Evolutionary conservation across 768 basidiomycete species (phyloP), one percentile per base, ranked within the genome.

Genomic region (Cyclocybe cylindracea): DNA sequence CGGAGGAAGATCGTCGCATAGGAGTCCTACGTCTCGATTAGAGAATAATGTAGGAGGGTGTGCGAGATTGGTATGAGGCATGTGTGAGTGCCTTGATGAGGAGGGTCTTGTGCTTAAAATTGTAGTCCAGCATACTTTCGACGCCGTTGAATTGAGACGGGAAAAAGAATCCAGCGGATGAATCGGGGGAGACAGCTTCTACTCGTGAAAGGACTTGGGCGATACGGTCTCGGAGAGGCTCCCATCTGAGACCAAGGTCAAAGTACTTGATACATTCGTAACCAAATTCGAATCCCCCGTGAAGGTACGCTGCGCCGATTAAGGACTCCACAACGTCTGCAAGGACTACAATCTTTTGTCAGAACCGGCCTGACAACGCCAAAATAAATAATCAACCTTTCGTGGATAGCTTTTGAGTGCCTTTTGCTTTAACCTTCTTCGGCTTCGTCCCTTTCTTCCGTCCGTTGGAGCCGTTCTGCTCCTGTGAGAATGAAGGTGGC

Each of bases 261-360:
- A 90, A 90, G 43, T 82, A 71, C 48, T 77, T 74, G 43, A 69
- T 71, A 61, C 81, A 85, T 55, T 85, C 78, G 45, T 83, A 77
- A 0, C 80, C 85, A 1, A 85, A 68, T 43, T 79, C 72, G 45
- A 87, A 82, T 7, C 84, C 78, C 0, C 88, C 87, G 53, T 86
- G 79, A 4, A 87, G 64, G 65, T 85, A 89, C 0, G 87, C 79
- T 5, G 90, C 91, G 1, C 92, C 93, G 19, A 94, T 86, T 10
- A 91, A 69, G 2, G 91, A 81, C 68, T 96, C 93, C 4, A 93
- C 78, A 4, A 93, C 86, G 55, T 95, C 93, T 1, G 90, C 90
- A 33, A 94, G 74, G 53, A 90, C 82, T 79, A 37, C 4, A 39
- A 40, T 24, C 3, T 24, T 24, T 24, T 24, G 5, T 24, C 24